Percentiles rank a stretch among this genome's conserved stretches.
These are phyloP conservation scores for Sphaerulina musiva DNA, from an alignment of 2,329 filamentous ascomycete genomes.

Conservation along the genomic window DNA sequence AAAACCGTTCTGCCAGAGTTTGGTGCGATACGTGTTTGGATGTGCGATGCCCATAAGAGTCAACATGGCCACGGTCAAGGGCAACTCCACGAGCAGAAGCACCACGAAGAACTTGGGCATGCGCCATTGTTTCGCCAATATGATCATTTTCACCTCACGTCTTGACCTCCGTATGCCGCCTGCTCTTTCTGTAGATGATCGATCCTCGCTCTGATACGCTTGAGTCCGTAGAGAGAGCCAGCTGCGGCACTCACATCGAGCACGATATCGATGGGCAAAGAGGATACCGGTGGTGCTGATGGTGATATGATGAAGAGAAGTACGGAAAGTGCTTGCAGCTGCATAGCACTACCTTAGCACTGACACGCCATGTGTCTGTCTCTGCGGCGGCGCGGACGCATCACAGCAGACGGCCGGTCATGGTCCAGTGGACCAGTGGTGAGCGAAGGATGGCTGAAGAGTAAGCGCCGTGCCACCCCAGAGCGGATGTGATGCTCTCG, in stretches of 20 bases:
- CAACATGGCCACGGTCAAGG: conserved; percentile 58
- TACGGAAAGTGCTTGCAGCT: too few species aligned
- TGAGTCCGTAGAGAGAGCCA: not conserved
- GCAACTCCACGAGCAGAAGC: conserved; percentile 61
- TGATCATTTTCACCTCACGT: not conserved
- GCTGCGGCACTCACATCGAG: not conserved
- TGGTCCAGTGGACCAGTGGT: too few species aligned
- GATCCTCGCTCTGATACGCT: not conserved
- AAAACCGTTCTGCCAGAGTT: conserved; percentile 66
- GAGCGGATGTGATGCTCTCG: too few species aligned
- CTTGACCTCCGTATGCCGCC: not conserved
- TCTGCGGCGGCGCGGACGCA: too few species aligned
- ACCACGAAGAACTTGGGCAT: conserved; percentile 47
- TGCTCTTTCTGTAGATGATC: not conserved
- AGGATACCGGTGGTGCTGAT: too few species aligned
- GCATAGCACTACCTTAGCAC: too few species aligned
- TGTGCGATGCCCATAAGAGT: conserved; percentile 67
- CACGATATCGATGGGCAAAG: too few species aligned
- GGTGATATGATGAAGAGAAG: too few species aligned
- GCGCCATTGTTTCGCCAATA: conserved; percentile 48
- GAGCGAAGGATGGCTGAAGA: too few species aligned
- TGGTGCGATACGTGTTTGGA: conserved; percentile 64
- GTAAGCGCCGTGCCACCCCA: too few species aligned
- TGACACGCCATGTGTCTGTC: too few species aligned
- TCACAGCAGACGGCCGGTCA: too few species aligned